A percentile compares a stretch with the other conserved stretches of the same genome.
Conservation (phyloP, 75 land plant genomes). For the Chamaecyparis obtusa region DNA sequence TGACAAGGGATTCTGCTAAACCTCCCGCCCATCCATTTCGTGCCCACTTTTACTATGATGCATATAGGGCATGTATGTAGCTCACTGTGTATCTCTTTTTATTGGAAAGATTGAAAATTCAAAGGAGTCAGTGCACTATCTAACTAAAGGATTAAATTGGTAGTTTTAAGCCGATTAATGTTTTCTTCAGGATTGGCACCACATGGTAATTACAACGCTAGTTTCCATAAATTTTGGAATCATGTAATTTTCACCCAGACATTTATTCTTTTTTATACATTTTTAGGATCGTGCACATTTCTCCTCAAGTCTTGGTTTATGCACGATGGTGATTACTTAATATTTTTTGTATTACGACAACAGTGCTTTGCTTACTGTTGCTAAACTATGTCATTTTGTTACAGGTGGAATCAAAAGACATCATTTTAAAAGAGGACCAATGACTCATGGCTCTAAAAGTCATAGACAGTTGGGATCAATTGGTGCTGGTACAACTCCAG, state of each 20-base stretch:
- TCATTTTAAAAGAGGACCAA: conserved; percentile 83
- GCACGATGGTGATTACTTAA: neutral
- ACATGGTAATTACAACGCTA: neutral
- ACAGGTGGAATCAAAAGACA: conserved; percentile 96
- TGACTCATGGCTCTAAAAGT: conserved; percentile 96
- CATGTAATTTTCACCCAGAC: neutral
- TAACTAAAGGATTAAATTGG: neutral
- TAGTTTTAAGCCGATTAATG: neutral
- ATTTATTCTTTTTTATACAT: neutral
- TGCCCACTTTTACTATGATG: neutral
- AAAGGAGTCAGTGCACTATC: neutral
- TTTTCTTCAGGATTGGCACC: neutral
- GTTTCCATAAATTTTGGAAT: neutral
- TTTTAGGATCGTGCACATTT: neutral
- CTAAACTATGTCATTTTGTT: neutral
- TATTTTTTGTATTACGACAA: neutral
- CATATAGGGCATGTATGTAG: neutral
- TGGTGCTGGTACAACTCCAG: conserved; percentile 99
- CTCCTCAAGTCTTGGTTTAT: neutral
- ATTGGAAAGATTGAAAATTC: neutral
- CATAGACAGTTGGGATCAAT: conserved; percentile 92
- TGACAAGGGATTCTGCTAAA: neutral
- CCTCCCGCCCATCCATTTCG: neutral
- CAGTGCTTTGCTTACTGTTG: neutral
- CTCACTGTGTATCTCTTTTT: neutral